Conservation (phyloP, 2,329 filamentous ascomycete species). For the Fusarium lyarnte region DNA sequence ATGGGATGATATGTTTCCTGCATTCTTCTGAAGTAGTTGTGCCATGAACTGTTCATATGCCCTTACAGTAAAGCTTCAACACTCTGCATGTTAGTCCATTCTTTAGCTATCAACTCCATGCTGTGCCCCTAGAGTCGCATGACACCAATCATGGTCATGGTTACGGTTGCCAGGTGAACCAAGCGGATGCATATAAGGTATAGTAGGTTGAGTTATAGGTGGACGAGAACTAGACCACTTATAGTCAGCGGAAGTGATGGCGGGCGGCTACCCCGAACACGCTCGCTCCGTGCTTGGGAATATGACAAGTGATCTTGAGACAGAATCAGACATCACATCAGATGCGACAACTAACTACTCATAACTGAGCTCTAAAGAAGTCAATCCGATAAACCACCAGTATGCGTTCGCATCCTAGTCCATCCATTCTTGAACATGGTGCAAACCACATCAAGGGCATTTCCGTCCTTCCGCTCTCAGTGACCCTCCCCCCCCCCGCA, state of each 20-base stretch:
- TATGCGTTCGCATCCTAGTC: neutral
- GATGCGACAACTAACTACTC: neutral
- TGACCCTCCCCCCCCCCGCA: neutral
- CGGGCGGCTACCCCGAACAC: neutral
- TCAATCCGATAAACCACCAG: neutral
- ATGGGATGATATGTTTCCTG: neutral
- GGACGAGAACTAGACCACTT: neutral
- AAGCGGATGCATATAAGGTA: neutral
- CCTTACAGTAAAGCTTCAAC: neutral
- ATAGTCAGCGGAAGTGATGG: neutral
- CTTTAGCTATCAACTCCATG: neutral
- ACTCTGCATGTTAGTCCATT: neutral
- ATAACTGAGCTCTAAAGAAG: neutral
- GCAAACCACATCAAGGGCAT: constrained; percentile 10
- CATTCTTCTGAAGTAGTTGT: constrained; percentile 3
- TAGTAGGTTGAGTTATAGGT: neutral
- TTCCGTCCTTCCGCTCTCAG: constrained; percentile 8
- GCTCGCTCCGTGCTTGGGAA: neutral
- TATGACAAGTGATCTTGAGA: neutral
- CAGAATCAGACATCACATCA: neutral
- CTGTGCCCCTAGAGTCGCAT: constrained; percentile 18
- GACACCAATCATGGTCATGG: neutral
- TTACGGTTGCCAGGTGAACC: constrained; percentile 39
- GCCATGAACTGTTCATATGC: neutral
- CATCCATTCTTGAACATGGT: neutral